Percentiles rank a stretch among this genome's conserved stretches.
phyloP scores from a whole-genome alignment of 352 stramenopile species.

The Aphanomyces euteiches region DNA sequence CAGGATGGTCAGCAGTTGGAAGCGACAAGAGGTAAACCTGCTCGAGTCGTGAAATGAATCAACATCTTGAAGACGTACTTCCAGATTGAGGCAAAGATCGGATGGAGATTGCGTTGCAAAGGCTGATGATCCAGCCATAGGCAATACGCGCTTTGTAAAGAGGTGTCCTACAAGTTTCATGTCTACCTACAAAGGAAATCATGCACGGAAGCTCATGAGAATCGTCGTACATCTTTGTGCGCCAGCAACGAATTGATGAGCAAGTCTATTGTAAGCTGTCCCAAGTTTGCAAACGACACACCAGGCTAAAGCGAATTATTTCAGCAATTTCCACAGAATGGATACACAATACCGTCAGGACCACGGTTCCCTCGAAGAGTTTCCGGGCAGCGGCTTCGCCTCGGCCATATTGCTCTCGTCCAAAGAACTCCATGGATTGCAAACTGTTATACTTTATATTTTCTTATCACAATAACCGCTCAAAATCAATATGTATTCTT shows the following conservation, averaged over 20 bases:
- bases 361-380: slow-evolving; percentile 23
- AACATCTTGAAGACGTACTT: slow-evolving; percentile 40
- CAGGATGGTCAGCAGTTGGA: background rate
- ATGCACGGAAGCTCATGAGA: slow-evolving; percentile 14
- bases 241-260: slow-evolving; percentile 66
- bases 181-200: slow-evolving; percentile 36
- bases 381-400: background rate
- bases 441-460: background rate
- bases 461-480: background rate
- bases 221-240: background rate
- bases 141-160: slow-evolving; percentile 53
- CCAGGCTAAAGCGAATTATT: slow-evolving; percentile 41
- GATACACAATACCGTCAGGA: slow-evolving; percentile 11
- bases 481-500: too few relatives aligned
- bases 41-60: background rate
- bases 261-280: slow-evolving; percentile 72
- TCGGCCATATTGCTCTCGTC: slow-evolving; percentile 1
- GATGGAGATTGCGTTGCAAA: slow-evolving; percentile 45
- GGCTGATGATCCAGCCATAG: slow-evolving; percentile 54
- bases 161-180: slow-evolving; percentile 55
- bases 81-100: slow-evolving; percentile 67
- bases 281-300: slow-evolving; percentile 77
- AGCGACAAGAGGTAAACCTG: slow-evolving; percentile 22
- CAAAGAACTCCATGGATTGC: slow-evolving; percentile 28
- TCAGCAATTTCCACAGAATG: background rate